Evolutionary conservation across 805 yeast genomes (phyloP).

Genomic region (Pichia eremophila): DNA sequence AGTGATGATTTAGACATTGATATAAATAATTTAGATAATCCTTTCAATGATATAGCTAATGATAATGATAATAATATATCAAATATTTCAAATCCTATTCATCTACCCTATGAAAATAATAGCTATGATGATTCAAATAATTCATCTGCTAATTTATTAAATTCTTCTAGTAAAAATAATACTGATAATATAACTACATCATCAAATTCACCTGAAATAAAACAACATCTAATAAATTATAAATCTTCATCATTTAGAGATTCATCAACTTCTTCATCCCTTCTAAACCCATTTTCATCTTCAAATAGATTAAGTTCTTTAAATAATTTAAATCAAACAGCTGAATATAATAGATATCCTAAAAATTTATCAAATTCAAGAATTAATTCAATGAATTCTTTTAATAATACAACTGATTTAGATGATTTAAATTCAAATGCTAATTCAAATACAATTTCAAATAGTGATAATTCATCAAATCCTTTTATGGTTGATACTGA

Average conservation of each 20-base stretch:
- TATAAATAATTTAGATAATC: conserved; percentile 12
- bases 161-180: conserved; percentile 7
- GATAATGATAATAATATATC: background rate
- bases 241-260: conserved; percentile 17
- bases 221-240: conserved; percentile 15
- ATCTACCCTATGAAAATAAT: background rate
- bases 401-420: conserved; percentile 13
- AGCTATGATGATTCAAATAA: background rate
- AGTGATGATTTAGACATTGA: conserved; percentile 11
- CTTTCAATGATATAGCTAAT: conserved; percentile 17
- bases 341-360: conserved; percentile 63
- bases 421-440: conserved; percentile 12
- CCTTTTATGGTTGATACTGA: conserved; percentile 50
- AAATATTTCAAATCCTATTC: background rate
- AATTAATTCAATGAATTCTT: conserved; percentile 43
- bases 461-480: conserved; percentile 17
- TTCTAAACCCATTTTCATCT: conserved; percentile 24
- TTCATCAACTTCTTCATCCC: conserved; percentile 21
- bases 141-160: no score
- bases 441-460: background rate
- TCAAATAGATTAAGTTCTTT: conserved; percentile 14
- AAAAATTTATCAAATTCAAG: conserved; percentile 41
- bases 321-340: conserved; percentile 20
- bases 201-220: conserved; percentile 15
- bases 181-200: background rate